Evolutionary conservation across 495 filamentous ascomycete genomes (phyloP).

Genomic region (Lasiosphaeria miniovina): DNA sequence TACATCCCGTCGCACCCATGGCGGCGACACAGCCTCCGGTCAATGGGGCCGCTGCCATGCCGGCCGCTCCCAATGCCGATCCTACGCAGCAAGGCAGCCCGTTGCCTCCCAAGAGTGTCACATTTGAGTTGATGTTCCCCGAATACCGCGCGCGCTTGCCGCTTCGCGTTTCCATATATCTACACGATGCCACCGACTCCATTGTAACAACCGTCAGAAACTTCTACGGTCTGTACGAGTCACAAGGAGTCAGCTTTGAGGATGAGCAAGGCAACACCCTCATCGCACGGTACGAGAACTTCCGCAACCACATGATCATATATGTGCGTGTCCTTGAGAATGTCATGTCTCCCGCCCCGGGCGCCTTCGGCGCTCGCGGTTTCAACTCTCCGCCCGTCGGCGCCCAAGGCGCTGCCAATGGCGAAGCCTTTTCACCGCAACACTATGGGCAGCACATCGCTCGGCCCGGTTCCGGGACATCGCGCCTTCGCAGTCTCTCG

Average conservation of each 20-base stretch:
- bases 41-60: slow-evolving; percentile 13
- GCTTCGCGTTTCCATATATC: slow-evolving; percentile 86
- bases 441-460: slow-evolving; percentile 58
- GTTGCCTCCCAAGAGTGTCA: slow-evolving; percentile 67
- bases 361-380: slow-evolving; percentile 30
- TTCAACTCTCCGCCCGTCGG: slow-evolving; percentile 37
- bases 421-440: slow-evolving; percentile 48
- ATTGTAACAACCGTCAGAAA: slow-evolving; percentile 97
- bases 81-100: slow-evolving; percentile 37
- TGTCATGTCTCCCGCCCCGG: slow-evolving; percentile 45
- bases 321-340: slow-evolving; percentile 83
- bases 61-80: slow-evolving; percentile 4
- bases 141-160: slow-evolving; percentile 76
- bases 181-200: slow-evolving; percentile 91
- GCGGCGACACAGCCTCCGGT: slow-evolving; percentile 9
- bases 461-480: slow-evolving; percentile 62
- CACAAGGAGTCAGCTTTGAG: slow-evolving; percentile 84
- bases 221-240: slow-evolving; percentile 89
- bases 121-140: slow-evolving; percentile 80
- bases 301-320: slow-evolving; percentile 82
- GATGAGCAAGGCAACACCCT: slow-evolving; percentile 80
- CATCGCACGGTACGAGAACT: slow-evolving; percentile 93
- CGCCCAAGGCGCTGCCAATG: slow-evolving; percentile 24
- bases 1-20: slow-evolving; percentile 15
- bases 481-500: slow-evolving; percentile 77